Evolutionary conservation across 192 early-diverging fungal genomes (phyloP).

Genomic region (Gorgonomyces haynaldii): DNA sequence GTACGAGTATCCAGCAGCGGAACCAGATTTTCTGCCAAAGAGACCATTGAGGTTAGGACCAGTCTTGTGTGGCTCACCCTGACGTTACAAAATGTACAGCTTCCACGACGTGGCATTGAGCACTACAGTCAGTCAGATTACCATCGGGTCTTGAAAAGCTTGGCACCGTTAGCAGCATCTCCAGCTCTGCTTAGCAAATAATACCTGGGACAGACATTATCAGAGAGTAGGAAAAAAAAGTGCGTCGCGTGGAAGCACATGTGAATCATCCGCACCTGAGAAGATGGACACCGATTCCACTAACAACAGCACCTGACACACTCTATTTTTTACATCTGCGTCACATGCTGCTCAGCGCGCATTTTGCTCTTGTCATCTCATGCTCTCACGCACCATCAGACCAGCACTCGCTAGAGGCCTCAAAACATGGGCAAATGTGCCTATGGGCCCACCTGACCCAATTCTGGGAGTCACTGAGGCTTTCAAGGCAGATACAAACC

Average conservation of each 20-base stretch:
- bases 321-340: too few relatives aligned
- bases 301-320: too few relatives aligned
- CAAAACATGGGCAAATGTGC: constrained; percentile 17
- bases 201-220: too few relatives aligned
- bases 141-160: constrained; percentile 96
- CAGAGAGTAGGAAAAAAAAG: too few relatives aligned
- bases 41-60: constrained; percentile 93
- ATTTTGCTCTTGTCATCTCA: too few relatives aligned
- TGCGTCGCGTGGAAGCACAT: too few relatives aligned
- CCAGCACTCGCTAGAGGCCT: background rate
- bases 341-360: too few relatives aligned
- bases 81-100: constrained; percentile 9
- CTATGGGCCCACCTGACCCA: constrained; percentile 39
- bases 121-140: too few relatives aligned
- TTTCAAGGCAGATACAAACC: constrained; percentile 80
- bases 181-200: too few relatives aligned
- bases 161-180: constrained; percentile 45
- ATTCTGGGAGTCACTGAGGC: constrained; percentile 77
- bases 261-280: too few relatives aligned
- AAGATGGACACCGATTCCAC: too few relatives aligned
- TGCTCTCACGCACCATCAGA: background rate
- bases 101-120: constrained; percentile 95
- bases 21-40: constrained; percentile 80
- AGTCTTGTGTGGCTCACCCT: constrained; percentile 82
- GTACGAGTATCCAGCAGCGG: constrained; percentile 79